Conservation (phyloP, 441 rosid genomes). For the Populus trichocarpa region DNA sequence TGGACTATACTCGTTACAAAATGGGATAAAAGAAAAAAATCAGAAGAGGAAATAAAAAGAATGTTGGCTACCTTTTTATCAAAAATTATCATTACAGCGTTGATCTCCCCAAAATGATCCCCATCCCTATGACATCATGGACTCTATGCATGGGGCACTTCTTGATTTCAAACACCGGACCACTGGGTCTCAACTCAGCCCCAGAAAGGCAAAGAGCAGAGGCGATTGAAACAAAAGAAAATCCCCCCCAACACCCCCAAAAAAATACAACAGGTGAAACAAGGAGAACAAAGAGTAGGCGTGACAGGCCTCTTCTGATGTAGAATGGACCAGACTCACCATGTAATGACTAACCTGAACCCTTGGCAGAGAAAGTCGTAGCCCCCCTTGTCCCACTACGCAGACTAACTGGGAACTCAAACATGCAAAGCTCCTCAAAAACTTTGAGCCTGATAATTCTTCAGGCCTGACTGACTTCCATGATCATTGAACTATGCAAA, state of each 20-base stretch:
- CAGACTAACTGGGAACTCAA: conserved; percentile 7
- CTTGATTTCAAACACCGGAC: conserved; percentile 4
- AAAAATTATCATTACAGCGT: conserved; percentile 25
- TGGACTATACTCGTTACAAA: conserved; percentile 22
- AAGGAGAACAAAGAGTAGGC: background rate
- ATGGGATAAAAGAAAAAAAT: background rate
- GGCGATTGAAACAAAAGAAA: background rate
- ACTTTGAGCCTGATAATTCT: conserved; percentile 8
- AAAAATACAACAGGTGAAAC: background rate
- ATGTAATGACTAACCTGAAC: conserved; percentile 6
- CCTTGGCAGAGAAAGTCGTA: conserved; percentile 5
- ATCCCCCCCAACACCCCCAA: background rate
- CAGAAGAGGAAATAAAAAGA: background rate
- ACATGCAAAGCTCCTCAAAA: conserved; percentile 13
- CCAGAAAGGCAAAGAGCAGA: background rate
- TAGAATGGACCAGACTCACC: conserved; percentile 19
- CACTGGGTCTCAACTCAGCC: conserved; percentile 8
- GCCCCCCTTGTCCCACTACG: conserved; percentile 5
- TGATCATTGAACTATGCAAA: conserved; percentile 22
- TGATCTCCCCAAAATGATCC: conserved; percentile 1
- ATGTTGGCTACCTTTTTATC: background rate
- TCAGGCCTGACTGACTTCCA: conserved; percentile 8
- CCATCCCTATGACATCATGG: background rate
- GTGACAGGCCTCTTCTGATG: conserved; percentile 18
- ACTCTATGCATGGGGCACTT: conserved; percentile 11